Percentiles rank a stretch among this genome's conserved stretches.
Evolutionary conservation across 306 rosid species (phyloP).

Genomic region (Clitoria ternatea): DNA sequence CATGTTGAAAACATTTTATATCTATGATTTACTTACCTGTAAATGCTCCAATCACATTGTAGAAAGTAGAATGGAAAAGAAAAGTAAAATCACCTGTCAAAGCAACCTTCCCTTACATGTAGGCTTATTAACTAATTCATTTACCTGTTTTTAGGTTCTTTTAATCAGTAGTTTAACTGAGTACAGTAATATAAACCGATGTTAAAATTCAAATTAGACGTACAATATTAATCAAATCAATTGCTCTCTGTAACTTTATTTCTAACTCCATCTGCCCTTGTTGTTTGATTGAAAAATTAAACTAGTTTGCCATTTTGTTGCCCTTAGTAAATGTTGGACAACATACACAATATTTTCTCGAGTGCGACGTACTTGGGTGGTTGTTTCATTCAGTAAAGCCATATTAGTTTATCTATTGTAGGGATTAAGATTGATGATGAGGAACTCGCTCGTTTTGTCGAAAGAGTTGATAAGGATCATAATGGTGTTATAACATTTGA

Average conservation of each 20-base stretch:
- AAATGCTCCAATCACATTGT: constrained; percentile 7
- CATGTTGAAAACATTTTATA: not conserved
- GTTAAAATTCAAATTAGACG: constrained; percentile 1
- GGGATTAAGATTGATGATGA: constrained; percentile 93
- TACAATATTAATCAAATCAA: not conserved
- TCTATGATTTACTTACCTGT: not conserved
- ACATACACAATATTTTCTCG: not conserved
- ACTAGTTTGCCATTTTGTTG: not conserved
- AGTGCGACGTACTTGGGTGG: constrained; percentile 11
- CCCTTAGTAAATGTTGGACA: not conserved
- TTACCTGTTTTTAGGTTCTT: constrained; percentile 18
- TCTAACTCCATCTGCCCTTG: not conserved
- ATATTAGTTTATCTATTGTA: constrained; percentile 51
- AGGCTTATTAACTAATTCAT: not conserved
- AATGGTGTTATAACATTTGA: constrained; percentile 93
- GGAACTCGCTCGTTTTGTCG: constrained; percentile 94
- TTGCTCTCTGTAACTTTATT: constrained; percentile 1
- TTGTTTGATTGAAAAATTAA: constrained; percentile 17
- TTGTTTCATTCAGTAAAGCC: constrained; percentile 58
- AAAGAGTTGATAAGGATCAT: constrained; percentile 92
- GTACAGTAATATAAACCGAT: not conserved
- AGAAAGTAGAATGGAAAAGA: constrained; percentile 2
- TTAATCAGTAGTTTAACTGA: not conserved
- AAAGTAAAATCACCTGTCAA: constrained; percentile 11
- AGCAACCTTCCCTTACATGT: not conserved